Evolutionary conservation across 495 filamentous ascomycete species (phyloP).

Genomic region (Hypoxylon fragiforme): DNA sequence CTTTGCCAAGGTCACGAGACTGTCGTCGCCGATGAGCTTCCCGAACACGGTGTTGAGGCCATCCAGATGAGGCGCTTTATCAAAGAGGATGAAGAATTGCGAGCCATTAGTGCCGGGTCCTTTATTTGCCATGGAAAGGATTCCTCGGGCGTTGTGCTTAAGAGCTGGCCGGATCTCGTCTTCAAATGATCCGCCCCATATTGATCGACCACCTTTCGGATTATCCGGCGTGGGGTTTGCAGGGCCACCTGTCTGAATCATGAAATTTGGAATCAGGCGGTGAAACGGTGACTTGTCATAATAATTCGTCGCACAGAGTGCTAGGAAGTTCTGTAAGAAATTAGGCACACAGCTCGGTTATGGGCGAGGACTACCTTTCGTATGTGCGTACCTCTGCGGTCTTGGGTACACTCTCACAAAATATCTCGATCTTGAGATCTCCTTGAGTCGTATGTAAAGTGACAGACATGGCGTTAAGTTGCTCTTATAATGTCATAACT

Average conservation of each 20-base stretch:
- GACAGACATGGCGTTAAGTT: constrained; percentile 55
- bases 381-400: constrained; percentile 67
- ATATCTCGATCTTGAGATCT: constrained; percentile 93
- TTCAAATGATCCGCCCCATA: constrained; percentile 82
- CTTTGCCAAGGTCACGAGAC: constrained; percentile 68
- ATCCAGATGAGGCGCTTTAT: constrained; percentile 86
- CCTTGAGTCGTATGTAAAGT: constrained; percentile 88
- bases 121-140: constrained; percentile 94
- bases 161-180: constrained; percentile 90
- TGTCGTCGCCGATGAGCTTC: constrained; percentile 68
- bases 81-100: constrained; percentile 92
- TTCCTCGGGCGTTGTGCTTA: constrained; percentile 81
- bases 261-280: constrained; percentile 86
- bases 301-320: constrained; percentile 85
- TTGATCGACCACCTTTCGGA: constrained; percentile 81
- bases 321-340: constrained; percentile 81
- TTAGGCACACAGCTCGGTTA: not conserved
- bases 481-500: not conserved
- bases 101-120: constrained; percentile 84
- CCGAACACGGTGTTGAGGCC: constrained; percentile 95
- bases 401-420: constrained; percentile 91
- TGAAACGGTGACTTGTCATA: constrained; percentile 92
- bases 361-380: not conserved
- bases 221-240: constrained; percentile 59
- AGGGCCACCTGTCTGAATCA: constrained; percentile 87